phyloP scores from a whole-genome alignment of 2,329 filamentous ascomycete species.

The Dactylellina drechsleri region DNA sequence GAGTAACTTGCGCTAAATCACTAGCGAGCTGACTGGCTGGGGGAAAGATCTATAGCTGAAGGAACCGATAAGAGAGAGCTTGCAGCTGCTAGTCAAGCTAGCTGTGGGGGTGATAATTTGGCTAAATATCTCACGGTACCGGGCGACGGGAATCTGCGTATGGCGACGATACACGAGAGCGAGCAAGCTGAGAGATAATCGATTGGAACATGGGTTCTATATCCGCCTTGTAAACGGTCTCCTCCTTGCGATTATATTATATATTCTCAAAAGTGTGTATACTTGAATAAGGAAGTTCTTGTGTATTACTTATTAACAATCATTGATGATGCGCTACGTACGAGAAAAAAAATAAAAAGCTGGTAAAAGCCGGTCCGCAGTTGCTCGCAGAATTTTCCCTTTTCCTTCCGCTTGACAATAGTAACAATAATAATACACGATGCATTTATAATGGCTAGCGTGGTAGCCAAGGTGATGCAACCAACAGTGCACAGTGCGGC shows the following conservation, averaged over 20 bases:
- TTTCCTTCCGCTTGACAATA: no score
- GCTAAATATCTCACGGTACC: slow-evolving; percentile 19
- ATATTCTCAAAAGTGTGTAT: no score
- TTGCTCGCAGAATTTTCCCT: slow-evolving; percentile 18
- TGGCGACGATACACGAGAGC: neutral
- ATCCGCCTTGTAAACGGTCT: no score
- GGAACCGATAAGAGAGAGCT: neutral
- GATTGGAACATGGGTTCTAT: no score
- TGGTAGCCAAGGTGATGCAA: slow-evolving; percentile 34
- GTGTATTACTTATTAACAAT: no score
- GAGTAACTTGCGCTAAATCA: neutral
- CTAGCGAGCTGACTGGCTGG: slow-evolving; percentile 21
- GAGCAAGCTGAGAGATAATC: no score
- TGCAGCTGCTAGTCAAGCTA: neutral
- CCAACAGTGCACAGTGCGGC: slow-evolving; percentile 35
- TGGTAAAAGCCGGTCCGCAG: slow-evolving; percentile 11
- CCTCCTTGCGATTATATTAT: no score
- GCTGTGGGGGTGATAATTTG: slow-evolving; percentile 38
- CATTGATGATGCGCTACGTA: neutral
- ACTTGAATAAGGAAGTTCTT: no score
- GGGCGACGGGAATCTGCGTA: slow-evolving; percentile 18
- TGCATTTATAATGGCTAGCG: slow-evolving; percentile 33
- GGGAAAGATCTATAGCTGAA: neutral
- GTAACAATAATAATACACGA: no score
- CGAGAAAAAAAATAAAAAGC: neutral